Evolutionary conservation across 768 basidiomycete species (phyloP).

Genomic region (Lentinula boryana): DNA sequence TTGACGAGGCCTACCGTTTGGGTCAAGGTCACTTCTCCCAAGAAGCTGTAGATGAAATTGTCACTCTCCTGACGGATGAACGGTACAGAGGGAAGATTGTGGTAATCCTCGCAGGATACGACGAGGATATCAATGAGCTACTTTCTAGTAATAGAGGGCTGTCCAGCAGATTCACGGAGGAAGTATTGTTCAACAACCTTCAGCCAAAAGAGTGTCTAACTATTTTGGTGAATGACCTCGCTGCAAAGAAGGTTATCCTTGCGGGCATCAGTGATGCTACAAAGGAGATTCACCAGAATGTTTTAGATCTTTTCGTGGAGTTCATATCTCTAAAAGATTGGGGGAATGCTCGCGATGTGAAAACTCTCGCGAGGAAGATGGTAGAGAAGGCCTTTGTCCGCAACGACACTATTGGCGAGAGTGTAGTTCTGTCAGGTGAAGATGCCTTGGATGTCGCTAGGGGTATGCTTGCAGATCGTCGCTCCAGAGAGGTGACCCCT

Average conservation of each 20-base stretch:
- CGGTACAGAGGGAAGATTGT: constrained; percentile 32
- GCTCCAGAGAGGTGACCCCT: not conserved
- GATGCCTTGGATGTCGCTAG: not conserved
- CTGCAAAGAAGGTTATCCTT: constrained; percentile 21
- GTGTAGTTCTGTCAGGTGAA: not conserved
- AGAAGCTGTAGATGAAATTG: constrained; percentile 70
- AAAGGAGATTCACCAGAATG: constrained; percentile 13
- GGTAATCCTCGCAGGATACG: constrained; percentile 42
- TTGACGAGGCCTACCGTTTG: constrained; percentile 69
- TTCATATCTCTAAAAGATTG: constrained; percentile 34
- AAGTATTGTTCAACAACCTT: constrained; percentile 33
- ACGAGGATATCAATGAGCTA: constrained; percentile 38
- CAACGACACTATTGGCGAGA: not conserved
- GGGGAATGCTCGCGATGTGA: constrained; percentile 43
- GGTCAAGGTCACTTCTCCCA: constrained; percentile 57
- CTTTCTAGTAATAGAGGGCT: constrained; percentile 36
- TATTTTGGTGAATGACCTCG: constrained; percentile 27
- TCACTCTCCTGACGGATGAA: constrained; percentile 38
- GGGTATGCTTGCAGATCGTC: not conserved
- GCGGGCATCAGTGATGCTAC: constrained; percentile 17
- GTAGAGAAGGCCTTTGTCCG: constrained; percentile 20
- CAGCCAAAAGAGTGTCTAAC: constrained; percentile 26
- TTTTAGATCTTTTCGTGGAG: constrained; percentile 19
- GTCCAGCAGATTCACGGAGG: constrained; percentile 41
- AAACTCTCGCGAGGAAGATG: constrained; percentile 32